A percentile compares a stretch with the other conserved stretches of the same genome.
These are phyloP conservation scores for Cucurbita ficifolia DNA, from an alignment of 306 rosid genomes.

Conservation along the genomic window DNA sequence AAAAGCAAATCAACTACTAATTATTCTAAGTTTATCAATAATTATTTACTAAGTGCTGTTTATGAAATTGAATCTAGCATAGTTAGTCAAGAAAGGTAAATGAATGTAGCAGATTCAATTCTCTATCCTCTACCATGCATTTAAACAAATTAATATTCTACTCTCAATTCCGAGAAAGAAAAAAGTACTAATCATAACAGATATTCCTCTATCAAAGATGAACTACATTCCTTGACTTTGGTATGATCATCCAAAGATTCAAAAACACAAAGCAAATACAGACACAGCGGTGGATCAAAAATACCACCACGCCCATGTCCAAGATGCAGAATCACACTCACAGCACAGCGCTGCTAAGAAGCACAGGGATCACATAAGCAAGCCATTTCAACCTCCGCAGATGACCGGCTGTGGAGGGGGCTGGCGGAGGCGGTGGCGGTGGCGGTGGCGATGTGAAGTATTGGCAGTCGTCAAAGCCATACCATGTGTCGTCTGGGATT, in stretches of 20 bases:
- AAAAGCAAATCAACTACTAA: too few relatives aligned
- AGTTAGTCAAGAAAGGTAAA: too few relatives aligned
- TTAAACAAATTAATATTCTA: too few relatives aligned
- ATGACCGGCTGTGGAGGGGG: not conserved
- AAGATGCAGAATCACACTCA: not conserved
- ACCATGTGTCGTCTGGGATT: constrained; percentile 3
- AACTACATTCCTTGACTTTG: not conserved
- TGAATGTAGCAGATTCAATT: too few relatives aligned
- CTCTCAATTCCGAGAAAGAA: too few relatives aligned
- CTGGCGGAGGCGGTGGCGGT: not conserved
- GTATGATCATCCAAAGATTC: not conserved
- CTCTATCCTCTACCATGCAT: too few relatives aligned
- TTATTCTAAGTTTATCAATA: too few relatives aligned
- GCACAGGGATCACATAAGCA: not conserved
- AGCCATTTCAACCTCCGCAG: not conserved
- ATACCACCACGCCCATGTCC: not conserved
- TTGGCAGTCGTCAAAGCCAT: not conserved
- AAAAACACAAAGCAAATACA: not conserved
- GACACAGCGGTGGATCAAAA: not conserved
- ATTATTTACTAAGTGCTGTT: too few relatives aligned
- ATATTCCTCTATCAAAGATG: not conserved
- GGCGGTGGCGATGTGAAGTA: not conserved
- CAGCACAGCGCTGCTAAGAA: not conserved
- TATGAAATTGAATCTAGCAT: too few relatives aligned
- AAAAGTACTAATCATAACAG: not conserved